phyloP scores from a whole-genome alignment of 2,329 filamentous ascomycete species.

The Didymella lethalis region DNA sequence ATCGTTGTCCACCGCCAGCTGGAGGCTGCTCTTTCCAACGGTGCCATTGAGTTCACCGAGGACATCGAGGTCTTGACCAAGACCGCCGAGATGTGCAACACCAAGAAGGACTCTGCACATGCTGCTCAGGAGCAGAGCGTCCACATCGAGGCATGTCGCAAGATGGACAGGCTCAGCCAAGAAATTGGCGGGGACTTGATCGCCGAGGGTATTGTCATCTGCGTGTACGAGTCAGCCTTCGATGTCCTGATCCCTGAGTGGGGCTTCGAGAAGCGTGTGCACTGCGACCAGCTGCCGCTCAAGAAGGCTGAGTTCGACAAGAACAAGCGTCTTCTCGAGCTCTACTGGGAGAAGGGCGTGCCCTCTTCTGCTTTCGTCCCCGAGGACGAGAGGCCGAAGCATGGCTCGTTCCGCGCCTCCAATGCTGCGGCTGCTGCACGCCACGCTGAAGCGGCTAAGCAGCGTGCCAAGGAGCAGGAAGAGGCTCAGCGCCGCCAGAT shows the following conservation, averaged over 20 bases:
- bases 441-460: constrained; percentile 82
- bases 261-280: constrained; percentile 98
- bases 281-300: constrained; percentile 95
- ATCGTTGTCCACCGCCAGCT: constrained; percentile 95
- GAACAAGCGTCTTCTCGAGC: constrained; percentile 89
- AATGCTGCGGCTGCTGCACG: constrained; percentile 79
- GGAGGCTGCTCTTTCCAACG: constrained; percentile 82
- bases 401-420: constrained; percentile 74
- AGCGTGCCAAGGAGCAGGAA: constrained; percentile 83
- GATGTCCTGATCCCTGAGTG: constrained; percentile 98
- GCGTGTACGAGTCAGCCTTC: constrained; percentile 98
- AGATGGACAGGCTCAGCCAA: constrained; percentile 90
- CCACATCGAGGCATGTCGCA: constrained; percentile 95
- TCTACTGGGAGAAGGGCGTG: constrained; percentile 99
- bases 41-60: constrained; percentile 83
- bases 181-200: constrained; percentile 90
- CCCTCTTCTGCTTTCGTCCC: constrained; percentile 95
- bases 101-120: constrained; percentile 98
- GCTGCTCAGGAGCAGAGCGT: constrained; percentile 98
- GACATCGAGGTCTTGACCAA: constrained; percentile 89
- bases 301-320: constrained; percentile 99
- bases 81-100: constrained; percentile 95
- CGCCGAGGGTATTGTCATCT: constrained; percentile 93
- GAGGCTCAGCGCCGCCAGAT: constrained; percentile 93
- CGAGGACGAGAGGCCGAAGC: constrained; percentile 94